phyloP scores from a whole-genome alignment of 257 asterid species.

The Nicotiana otophora region DNA sequence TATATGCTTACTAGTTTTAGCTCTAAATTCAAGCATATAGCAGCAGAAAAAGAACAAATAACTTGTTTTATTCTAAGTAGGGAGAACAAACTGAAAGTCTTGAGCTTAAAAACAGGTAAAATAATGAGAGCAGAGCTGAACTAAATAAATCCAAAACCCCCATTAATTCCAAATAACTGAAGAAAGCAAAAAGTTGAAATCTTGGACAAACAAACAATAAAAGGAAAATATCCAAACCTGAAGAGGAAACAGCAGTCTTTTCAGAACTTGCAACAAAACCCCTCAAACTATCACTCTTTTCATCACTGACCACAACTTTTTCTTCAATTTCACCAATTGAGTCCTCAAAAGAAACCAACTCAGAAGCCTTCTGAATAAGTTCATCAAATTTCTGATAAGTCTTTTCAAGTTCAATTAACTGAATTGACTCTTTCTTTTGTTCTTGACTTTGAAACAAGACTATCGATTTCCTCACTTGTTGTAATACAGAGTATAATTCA shows the following conservation, averaged over 20 bases:
- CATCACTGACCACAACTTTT: conserved; percentile 24
- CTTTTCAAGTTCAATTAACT: conserved; percentile 52
- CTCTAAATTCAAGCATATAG: background rate
- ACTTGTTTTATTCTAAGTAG: too few species aligned
- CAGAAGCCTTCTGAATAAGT: conserved; percentile 52
- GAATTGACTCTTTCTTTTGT: conserved; percentile 58
- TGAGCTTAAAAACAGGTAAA: too few species aligned
- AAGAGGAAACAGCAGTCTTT: conserved; percentile 17
- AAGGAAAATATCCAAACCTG: conserved; percentile 38
- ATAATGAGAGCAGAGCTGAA: too few species aligned
- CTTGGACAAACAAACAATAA: background rate
- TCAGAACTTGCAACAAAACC: conserved; percentile 21
- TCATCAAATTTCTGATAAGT: conserved; percentile 49
- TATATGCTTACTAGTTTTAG: background rate
- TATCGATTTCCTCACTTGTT: conserved; percentile 39
- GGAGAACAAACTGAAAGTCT: too few species aligned
- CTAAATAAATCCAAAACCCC: too few species aligned
- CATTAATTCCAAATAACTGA: background rate
- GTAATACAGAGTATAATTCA: conserved; percentile 46
- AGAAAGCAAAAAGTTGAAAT: background rate
- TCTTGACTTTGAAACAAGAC: conserved; percentile 42
- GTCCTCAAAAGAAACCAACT: conserved; percentile 45
- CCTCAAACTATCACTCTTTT: conserved; percentile 5
- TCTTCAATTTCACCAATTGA: conserved; percentile 31
- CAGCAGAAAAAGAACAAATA: too few species aligned